Evolutionary conservation across 768 basidiomycete species (phyloP).

Genomic region (Tricholoma hemisulphureum): DNA sequence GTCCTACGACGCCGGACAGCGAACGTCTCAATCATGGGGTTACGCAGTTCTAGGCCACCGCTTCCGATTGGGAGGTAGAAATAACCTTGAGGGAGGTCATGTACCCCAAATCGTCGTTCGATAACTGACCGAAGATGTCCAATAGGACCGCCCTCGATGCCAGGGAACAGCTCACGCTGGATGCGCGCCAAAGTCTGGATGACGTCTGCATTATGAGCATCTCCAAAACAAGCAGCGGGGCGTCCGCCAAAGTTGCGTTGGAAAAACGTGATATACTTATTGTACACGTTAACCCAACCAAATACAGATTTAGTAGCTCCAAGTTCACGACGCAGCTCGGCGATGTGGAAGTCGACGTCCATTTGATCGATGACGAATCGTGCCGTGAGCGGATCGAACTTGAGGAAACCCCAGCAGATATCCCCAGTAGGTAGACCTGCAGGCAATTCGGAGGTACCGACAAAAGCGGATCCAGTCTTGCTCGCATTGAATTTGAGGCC

Average conservation of each 20-base stretch:
- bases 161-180: slow-evolving; percentile 26
- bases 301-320: slow-evolving; percentile 29
- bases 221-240: slow-evolving; percentile 28
- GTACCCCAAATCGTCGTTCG: slow-evolving; percentile 25
- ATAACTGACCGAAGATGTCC: slow-evolving; percentile 25
- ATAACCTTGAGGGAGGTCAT: slow-evolving; percentile 27
- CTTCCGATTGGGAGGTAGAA: slow-evolving; percentile 26
- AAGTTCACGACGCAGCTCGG: slow-evolving; percentile 31
- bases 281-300: slow-evolving; percentile 32
- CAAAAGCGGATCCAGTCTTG: slow-evolving; percentile 42
- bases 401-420: slow-evolving; percentile 20
- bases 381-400: slow-evolving; percentile 1
- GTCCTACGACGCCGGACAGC: slow-evolving; percentile 17
- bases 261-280: slow-evolving; percentile 33
- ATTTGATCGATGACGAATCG: slow-evolving; percentile 30
- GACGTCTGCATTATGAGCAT: slow-evolving; percentile 23
- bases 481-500: slow-evolving; percentile 40
- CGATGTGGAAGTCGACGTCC: slow-evolving; percentile 27
- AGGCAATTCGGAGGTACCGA: slow-evolving; percentile 19
- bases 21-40: slow-evolving; percentile 38
- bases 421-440: slow-evolving; percentile 16
- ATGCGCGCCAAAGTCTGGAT: slow-evolving; percentile 27
- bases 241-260: slow-evolving; percentile 29
- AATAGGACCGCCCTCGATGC: slow-evolving; percentile 18
- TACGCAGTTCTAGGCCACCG: slow-evolving; percentile 30